Percentiles rank a stretch among this genome's conserved stretches.
These are phyloP conservation scores for Acanthamoeba culbertsoni DNA, from an alignment of 208 protist species.

Conservation along the genomic window DNA sequence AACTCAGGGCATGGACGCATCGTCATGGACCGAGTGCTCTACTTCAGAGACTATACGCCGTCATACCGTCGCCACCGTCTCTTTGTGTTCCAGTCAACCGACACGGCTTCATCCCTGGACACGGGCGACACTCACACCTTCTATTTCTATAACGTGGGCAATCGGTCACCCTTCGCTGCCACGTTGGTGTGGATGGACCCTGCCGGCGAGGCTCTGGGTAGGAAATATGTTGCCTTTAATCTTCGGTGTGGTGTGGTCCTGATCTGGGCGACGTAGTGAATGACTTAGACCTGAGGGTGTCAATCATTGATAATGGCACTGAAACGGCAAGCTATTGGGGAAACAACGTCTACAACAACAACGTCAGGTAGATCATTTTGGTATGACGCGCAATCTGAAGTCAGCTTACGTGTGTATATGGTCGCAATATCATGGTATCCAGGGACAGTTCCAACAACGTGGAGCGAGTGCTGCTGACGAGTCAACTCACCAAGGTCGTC, in stretches of 20 bases:
- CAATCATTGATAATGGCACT: neutral
- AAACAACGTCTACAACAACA: neutral
- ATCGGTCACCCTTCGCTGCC: neutral
- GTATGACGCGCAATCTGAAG: neutral
- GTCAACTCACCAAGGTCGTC: neutral
- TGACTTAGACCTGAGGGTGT: neutral
- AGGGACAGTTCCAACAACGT: conserved; percentile 30
- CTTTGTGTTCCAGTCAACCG: conserved; percentile 27
- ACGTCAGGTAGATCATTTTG: neutral
- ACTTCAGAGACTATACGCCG: conserved; percentile 37
- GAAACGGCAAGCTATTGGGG: neutral
- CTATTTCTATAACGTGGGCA: conserved; percentile 46
- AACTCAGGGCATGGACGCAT: conserved; percentile 26
- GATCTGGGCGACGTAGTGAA: neutral
- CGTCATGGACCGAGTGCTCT: conserved; percentile 27
- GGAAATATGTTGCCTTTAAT: too few relatives aligned
- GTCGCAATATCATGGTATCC: too few relatives aligned
- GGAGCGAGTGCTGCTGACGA: neutral
- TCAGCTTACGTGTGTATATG: neutral
- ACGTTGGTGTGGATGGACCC: conserved; percentile 55
- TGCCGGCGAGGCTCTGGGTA: neutral
- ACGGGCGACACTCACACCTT: neutral
- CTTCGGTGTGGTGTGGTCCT: neutral
- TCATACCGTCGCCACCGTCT: neutral
- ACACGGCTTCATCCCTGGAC: neutral